Percentiles rank a stretch among this genome's conserved stretches.
Evolutionary conservation across 805 yeast genomes (phyloP).

Genomic region (Kuraishia hungarica): DNA sequence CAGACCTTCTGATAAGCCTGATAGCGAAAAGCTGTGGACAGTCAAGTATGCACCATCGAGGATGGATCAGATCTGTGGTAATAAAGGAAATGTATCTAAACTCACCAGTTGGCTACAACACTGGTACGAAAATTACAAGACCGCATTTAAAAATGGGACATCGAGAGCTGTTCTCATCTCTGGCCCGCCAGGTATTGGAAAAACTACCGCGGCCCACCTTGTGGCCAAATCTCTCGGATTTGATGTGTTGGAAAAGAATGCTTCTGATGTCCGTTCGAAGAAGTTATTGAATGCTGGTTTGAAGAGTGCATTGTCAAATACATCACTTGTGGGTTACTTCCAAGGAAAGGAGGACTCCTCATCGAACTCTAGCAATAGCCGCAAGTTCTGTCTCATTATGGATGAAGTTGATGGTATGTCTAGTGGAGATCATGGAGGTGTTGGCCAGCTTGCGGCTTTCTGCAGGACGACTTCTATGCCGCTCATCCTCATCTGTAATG

Average conservation of each 20-base stretch:
- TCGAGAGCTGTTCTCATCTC: conserved; percentile 80
- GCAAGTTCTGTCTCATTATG: conserved; percentile 79
- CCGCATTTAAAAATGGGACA: conserved; percentile 49
- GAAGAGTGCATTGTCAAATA: conserved; percentile 66
- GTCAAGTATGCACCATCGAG: conserved; percentile 82
- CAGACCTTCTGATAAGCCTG: conserved; percentile 28
- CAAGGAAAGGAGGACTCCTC: conserved; percentile 24
- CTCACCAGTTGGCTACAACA: conserved; percentile 65
- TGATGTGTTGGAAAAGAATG: conserved; percentile 72
- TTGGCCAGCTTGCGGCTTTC: conserved; percentile 83
- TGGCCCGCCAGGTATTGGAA: conserved; percentile 86
- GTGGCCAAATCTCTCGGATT: conserved; percentile 63
- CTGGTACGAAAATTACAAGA: conserved; percentile 58
- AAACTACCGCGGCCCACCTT: conserved; percentile 74
- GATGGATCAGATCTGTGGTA: conserved; percentile 80
- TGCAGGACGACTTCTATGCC: conserved; percentile 85
- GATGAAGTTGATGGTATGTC: conserved; percentile 99
- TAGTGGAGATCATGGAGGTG: conserved; percentile 98
- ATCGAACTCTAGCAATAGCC: conserved; percentile 26
- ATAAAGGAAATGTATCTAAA: conserved; percentile 63
- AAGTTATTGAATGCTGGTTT: conserved; percentile 60
- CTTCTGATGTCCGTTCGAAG: conserved; percentile 87
- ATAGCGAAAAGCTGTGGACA: conserved; percentile 80
- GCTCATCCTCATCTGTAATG: conserved; percentile 89
- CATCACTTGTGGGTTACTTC: conserved; percentile 77